Evolutionary conservation across 208 protist species (phyloP).

Genomic region (Trypanosoma cruzi): DNA sequence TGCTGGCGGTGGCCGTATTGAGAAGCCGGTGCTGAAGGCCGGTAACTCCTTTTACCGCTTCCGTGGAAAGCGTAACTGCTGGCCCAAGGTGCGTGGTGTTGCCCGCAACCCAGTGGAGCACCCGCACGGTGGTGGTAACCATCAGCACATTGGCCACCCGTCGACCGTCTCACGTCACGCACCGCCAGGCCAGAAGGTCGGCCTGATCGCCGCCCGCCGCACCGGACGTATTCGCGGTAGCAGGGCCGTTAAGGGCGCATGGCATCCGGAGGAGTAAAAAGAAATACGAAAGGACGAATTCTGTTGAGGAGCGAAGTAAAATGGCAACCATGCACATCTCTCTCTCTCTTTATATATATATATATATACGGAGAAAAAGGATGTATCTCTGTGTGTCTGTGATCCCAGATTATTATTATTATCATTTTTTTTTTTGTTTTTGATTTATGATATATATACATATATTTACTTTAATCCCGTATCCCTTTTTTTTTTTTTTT

Average conservation of each 20-base stretch:
- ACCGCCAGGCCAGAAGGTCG: constrained; percentile 98
- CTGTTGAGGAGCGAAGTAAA: too few relatives aligned
- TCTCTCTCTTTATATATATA: too few relatives aligned
- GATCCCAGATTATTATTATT: too few relatives aligned
- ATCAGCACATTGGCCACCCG: constrained; percentile 99
- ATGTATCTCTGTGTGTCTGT: too few relatives aligned
- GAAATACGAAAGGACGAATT: too few relatives aligned
- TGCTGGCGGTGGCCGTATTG: constrained; percentile 98
- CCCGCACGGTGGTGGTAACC: constrained; percentile 99
- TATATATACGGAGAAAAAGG: too few relatives aligned
- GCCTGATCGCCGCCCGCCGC: constrained; percentile 98
- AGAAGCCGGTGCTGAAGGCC: constrained; percentile 99
- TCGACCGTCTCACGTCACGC: constrained; percentile 92
- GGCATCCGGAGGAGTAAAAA: constrained; percentile 89
- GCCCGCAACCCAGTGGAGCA: constrained; percentile 99
- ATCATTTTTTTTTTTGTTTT: too few relatives aligned
- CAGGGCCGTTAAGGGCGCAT: constrained; percentile 86
- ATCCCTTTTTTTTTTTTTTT: too few relatives aligned
- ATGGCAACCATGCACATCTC: too few relatives aligned
- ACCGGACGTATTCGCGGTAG: constrained; percentile 96
- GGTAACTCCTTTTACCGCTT: constrained; percentile 98
- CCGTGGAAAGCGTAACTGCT: constrained; percentile 98
- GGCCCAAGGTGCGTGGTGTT: constrained; percentile 99
- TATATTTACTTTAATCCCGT: too few relatives aligned
- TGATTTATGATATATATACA: too few relatives aligned